phyloP scores from a whole-genome alignment of 345 rosid species.

The Pistacia integerrima region DNA sequence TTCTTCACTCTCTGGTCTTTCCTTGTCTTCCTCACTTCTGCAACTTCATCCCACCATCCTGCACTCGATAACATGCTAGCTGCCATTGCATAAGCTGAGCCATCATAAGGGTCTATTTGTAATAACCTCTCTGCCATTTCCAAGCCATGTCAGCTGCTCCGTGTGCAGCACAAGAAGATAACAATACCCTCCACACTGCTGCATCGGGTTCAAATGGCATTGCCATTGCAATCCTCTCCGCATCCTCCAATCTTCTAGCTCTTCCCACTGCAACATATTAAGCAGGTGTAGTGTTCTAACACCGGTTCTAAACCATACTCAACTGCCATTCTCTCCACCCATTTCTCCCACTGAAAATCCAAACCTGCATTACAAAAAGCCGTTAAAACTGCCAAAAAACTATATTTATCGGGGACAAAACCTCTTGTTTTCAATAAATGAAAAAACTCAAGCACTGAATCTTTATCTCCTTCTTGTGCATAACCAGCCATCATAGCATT shows the following conservation, averaged over 20 bases:
- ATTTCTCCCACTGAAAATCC: too few relatives aligned
- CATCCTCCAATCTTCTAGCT: constrained; percentile 7
- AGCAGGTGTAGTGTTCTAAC: constrained; percentile 40
- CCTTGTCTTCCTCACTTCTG: too few relatives aligned
- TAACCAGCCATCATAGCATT: constrained; percentile 42
- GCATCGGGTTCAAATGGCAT: too few relatives aligned
- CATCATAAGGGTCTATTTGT: constrained; percentile 37
- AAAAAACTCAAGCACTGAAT: constrained; percentile 15
- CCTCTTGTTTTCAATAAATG: constrained; percentile 18
- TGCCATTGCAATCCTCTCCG: too few relatives aligned
- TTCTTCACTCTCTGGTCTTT: too few relatives aligned
- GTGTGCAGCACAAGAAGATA: too few relatives aligned
- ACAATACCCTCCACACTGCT: too few relatives aligned
- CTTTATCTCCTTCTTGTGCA: constrained; percentile 46
- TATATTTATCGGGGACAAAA: constrained; percentile 42
- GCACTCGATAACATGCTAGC: constrained; percentile 32
- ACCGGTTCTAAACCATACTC: too few relatives aligned
- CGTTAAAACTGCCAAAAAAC: constrained; percentile 38
- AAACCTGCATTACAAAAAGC: too few relatives aligned
- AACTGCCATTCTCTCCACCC: too few relatives aligned
- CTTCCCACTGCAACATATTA: constrained; percentile 36
- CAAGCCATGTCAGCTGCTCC: constrained; percentile 25
- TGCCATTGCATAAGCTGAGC: constrained; percentile 41
- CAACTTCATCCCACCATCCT: too few relatives aligned
- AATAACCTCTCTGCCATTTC: constrained; percentile 30